These are phyloP conservation scores for Mortierella hygrophila DNA, from an alignment of 192 early-diverging fungal species.

Conservation along the genomic window DNA sequence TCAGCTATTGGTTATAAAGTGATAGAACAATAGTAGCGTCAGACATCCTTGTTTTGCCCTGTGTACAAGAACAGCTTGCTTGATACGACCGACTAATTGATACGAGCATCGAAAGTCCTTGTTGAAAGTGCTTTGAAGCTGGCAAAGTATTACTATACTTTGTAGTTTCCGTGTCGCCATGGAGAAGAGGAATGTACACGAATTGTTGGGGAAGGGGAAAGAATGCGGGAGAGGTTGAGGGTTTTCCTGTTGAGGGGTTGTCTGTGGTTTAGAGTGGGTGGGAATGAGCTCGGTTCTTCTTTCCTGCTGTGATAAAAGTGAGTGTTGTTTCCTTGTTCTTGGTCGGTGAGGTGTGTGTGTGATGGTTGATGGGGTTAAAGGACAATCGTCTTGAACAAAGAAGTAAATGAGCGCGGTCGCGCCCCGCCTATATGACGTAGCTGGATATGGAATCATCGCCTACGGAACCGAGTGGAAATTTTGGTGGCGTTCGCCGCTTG, in stretches of 20 bases:
- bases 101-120: neutral
- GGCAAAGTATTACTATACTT: constrained; percentile 22
- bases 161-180: constrained; percentile 52
- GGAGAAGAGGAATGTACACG: neutral
- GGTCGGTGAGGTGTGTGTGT: neutral
- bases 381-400: too few relatives aligned
- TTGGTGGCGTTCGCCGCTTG: neutral
- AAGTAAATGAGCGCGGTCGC: neutral
- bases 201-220: neutral
- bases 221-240: neutral
- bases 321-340: neutral
- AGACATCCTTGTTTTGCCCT: neutral
- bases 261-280: too few relatives aligned
- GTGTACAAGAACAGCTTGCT: neutral
- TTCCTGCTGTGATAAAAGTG: neutral
- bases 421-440: neutral
- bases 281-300: neutral
- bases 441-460: neutral
- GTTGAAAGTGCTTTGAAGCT: neutral
- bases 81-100: neutral
- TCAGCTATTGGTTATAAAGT: constrained; percentile 72
- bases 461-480: neutral
- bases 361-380: neutral
- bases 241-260: neutral
- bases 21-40: constrained; percentile 1